Evolutionary conservation across 495 filamentous ascomycete species (phyloP), one percentile per base, ranked within the genome.

Genomic region (Aspergillus diversus): DNA sequence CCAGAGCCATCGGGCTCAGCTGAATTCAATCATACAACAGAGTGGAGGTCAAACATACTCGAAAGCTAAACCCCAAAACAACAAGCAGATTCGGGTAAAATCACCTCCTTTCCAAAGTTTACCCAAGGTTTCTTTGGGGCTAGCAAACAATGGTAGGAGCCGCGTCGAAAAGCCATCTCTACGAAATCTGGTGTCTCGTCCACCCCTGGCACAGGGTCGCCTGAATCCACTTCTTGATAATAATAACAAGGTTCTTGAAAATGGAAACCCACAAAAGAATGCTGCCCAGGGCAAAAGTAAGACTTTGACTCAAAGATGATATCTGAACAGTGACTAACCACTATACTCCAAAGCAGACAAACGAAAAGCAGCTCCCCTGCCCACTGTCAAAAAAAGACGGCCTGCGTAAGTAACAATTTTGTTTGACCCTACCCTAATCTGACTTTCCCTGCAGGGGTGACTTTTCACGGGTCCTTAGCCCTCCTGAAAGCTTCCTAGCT

Each of bases 1-100:
- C 13, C 77, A 80, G 49, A 74, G 53, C 32, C 77, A 80, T 48
- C 75, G 77, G 39, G 60, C 69, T 21, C 55, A 65, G 2, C 60
- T 78, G 13, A 61, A 33, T 35, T 64, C 61, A 43, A 33, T 21
- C 1, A 31, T 73, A 16, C 70, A 53, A 13, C 59, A 57, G 46
- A 15, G 33, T 48, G 57, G 46, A 32, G 61, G 34, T 7, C 63
- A 50, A 49, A 21, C n/a, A 32, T 42, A 67, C 35, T 27, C 21
- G 34, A 34, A 33, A 42, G n/a, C 39, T 43, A 32, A 39, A 31
- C 37, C 7, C 3, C 34, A 34, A 12, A 50, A 49, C 37, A 34
- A 9, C 42, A 49, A 57, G 48, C 32, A 39, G 33, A 3, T 12
- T 33, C 6, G 32, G 17, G 13, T 34, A 50, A 31, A 47, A 27